phyloP scores from a whole-genome alignment of 2,329 filamentous ascomycete species.

The Cercospora sesami region DNA sequence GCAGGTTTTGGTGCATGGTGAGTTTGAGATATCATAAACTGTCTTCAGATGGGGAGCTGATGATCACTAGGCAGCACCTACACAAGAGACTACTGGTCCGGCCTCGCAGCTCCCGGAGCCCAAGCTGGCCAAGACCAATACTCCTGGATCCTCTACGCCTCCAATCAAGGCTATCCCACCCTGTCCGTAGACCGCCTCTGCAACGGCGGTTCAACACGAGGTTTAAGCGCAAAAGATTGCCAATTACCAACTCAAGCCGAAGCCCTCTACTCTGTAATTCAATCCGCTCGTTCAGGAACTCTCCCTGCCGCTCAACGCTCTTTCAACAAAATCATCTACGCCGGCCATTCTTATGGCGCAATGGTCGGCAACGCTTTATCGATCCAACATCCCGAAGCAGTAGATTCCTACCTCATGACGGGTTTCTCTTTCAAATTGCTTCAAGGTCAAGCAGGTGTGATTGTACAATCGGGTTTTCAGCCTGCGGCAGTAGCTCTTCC shows the following conservation, averaged over 20 bases:
- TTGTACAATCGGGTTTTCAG: background rate
- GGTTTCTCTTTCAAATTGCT: background rate
- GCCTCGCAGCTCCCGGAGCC: background rate
- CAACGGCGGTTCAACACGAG: background rate
- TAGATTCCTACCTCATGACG: background rate
- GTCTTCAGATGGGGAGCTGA: background rate
- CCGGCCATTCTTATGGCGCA: background rate
- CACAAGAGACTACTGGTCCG: background rate
- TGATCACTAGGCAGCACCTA: background rate
- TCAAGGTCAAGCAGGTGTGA: background rate
- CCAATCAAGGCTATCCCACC: background rate
- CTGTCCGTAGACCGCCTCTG: background rate
- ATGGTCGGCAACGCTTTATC: background rate
- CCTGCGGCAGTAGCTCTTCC: background rate
- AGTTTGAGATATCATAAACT: background rate
- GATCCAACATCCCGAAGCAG: background rate
- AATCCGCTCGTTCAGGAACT: background rate
- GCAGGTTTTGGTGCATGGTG: background rate
- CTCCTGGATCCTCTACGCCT: background rate
- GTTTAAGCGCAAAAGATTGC: background rate
- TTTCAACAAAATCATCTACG: background rate
- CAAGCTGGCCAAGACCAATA: background rate
- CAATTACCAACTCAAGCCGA: background rate
- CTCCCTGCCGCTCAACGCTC: background rate
- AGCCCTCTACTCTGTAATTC: background rate